phyloP scores from a whole-genome alignment of 495 filamentous ascomycete genomes.

The Entonaema liquescens region DNA sequence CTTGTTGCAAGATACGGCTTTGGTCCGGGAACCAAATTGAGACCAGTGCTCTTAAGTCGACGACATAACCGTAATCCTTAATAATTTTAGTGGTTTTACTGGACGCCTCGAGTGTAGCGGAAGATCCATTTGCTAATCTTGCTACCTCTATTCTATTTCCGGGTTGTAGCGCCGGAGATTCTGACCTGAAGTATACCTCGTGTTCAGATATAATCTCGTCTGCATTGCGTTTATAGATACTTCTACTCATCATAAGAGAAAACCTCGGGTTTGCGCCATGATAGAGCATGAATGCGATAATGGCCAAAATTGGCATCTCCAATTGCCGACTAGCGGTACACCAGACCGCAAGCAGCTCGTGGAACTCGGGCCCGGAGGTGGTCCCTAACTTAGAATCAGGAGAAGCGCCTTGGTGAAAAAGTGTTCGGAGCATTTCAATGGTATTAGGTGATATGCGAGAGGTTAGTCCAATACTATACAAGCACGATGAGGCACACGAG shows the following conservation, averaged over 20 bases:
- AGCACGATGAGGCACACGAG: neutral
- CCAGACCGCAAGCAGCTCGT: neutral
- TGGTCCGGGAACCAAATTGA: constrained; percentile 25
- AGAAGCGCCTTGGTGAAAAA: neutral
- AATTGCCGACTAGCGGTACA: neutral
- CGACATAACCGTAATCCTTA: neutral
- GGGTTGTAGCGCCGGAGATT: neutral
- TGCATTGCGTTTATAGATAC: neutral
- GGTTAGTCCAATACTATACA: neutral
- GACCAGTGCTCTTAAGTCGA: constrained; percentile 19
- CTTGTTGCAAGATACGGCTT: constrained; percentile 13
- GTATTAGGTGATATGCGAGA: neutral
- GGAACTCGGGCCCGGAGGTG: neutral
- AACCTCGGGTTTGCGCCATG: neutral
- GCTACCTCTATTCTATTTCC: neutral
- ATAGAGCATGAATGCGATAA: neutral
- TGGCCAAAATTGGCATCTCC: neutral
- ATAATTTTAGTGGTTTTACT: neutral
- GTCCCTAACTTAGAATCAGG: neutral
- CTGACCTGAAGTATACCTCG: neutral
- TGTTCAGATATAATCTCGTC: neutral
- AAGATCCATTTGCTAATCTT: no score
- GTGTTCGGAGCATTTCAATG: neutral
- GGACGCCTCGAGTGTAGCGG: neutral
- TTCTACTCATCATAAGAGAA: neutral